phyloP scores from a whole-genome alignment of 371 early-diverging fungal genomes.

The Circinella umbellata region DNA sequence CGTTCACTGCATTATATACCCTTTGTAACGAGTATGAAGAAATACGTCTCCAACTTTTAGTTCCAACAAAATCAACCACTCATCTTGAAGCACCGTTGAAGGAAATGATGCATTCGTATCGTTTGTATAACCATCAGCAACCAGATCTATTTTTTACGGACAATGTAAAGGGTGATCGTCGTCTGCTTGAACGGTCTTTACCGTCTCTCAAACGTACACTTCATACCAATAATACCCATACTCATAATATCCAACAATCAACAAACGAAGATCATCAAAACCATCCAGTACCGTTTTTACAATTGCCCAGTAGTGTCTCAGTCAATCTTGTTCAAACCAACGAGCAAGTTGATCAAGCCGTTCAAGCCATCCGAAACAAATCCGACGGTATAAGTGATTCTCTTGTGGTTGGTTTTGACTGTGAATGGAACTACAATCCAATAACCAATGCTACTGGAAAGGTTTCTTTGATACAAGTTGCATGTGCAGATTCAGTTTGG shows the following conservation, averaged over 20 bases:
- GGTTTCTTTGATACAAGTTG: neutral
- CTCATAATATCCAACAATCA: neutral
- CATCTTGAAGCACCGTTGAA: neutral
- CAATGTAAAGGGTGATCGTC: slow-evolving; percentile 1
- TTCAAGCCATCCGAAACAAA: neutral
- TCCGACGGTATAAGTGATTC: neutral
- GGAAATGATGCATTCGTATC: neutral
- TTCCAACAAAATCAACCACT: neutral
- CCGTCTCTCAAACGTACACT: neutral
- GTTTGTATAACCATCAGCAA: neutral
- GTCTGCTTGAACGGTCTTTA: neutral
- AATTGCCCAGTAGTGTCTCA: neutral
- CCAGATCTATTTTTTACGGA: neutral
- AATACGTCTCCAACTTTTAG: neutral
- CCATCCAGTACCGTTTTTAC: neutral
- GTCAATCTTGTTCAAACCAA: neutral
- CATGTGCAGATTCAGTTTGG: neutral
- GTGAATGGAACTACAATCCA: slow-evolving; percentile 2
- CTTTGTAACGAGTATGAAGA: slow-evolving; percentile 2
- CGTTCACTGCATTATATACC: slow-evolving; percentile 1
- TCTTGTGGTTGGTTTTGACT: slow-evolving; percentile 1
- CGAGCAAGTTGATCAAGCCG: neutral
- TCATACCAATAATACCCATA: neutral
- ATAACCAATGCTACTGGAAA: neutral
- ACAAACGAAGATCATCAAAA: neutral